Base-by-base conservation (phyloP, 805 yeast species). In the Wickerhamomyces chambardii region DNA sequence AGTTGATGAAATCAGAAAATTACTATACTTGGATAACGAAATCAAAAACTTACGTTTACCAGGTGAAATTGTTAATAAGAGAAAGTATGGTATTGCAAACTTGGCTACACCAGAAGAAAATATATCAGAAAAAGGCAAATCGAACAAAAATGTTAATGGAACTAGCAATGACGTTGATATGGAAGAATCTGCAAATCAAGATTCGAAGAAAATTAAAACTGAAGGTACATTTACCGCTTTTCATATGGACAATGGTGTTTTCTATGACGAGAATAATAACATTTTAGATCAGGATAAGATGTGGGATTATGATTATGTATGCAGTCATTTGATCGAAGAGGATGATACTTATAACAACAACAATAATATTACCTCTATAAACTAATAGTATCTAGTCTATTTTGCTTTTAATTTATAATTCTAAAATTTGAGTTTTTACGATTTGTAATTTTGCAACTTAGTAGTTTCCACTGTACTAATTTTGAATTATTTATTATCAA, bases 281-380 rank as follows among this genome's bases (percentile, higher is more conserved):
- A 28, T 30, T 11, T 22, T 48, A 17, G 38, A 42, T 12, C 26
- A 12, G 29, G 49, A 43, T 10, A 15, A 34, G 33, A 43, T 48
- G 44, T 50, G 53, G 53, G 43, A 43, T 26, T 46, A 31, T 24
- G 48, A 47, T 15, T 50, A 32, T 30, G 42, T 48, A 14, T 17
- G 37, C 4, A 15, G 29, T 2, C 39, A 37, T 28, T 32, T 40
- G 25, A 32, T 28, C 10, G 17, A 24, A 11, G 41, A 36, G 12
- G 31, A 24, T 11, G 12, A 24, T 19, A n/a, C n/a, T n/a, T n/a
- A n/a, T n/a, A n/a, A n/a, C n/a, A n/a, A n/a, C n/a, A n/a, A n/a
- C n/a, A n/a, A n/a, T n/a, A n/a, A n/a, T n/a, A n/a, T n/a, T n/a
- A n/a, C n/a, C n/a, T n/a, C n/a, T n/a, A n/a, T n/a, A n/a, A n/a